Evolutionary conservation across 345 rosid genomes (phyloP), one percentile per base, ranked within the genome.

Genomic region (Arabis alpina): DNA sequence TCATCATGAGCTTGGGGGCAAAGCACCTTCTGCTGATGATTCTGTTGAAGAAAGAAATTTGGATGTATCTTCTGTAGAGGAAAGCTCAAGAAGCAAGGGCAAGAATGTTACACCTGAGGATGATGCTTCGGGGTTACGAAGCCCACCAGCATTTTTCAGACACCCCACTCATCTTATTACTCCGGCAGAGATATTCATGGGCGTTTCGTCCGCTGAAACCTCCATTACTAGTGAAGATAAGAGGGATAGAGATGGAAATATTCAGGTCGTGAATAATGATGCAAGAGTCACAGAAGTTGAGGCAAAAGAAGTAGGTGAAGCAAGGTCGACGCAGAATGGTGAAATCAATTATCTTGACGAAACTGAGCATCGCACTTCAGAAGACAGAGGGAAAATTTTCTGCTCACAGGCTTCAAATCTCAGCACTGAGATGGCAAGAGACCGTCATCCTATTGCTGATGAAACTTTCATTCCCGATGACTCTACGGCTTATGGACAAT

Each of bases 141-240:
- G 79, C 76, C 79, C 78, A 11, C 77, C 86, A 59, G 66, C 73
- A 11, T 71, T 74, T 58, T 90, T 85, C 73, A 88, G 83, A 72
- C 93, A 76, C 64, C 96, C 96, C 63, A 84, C 97, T 68, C 98
- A 87, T 81, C 79, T 90, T 64, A 77, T 92, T 71, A 92, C 97
- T 64, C 98, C 95, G 23, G 83, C 93, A 27, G 95, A 92, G 79
- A 81, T 92, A 55, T 59, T 88, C 74, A 80, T 79, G 90, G 83
- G 85, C 7, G 77, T 76, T 74, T 71, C 91, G 10, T 81, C 94
- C n/a, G 68, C 93, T 64, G 89, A 85, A 66, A 67, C 76, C 49
- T 70, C 80, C 59, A 77, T 69, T 71, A 70, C 73, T 61, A 77
- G 71, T 34, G 83, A 77, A 64, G 78, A 75, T 51, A 82, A 75